Conservation (phyloP, 2,329 filamentous ascomycete species). For the Parastagonospora nodorum region DNA sequence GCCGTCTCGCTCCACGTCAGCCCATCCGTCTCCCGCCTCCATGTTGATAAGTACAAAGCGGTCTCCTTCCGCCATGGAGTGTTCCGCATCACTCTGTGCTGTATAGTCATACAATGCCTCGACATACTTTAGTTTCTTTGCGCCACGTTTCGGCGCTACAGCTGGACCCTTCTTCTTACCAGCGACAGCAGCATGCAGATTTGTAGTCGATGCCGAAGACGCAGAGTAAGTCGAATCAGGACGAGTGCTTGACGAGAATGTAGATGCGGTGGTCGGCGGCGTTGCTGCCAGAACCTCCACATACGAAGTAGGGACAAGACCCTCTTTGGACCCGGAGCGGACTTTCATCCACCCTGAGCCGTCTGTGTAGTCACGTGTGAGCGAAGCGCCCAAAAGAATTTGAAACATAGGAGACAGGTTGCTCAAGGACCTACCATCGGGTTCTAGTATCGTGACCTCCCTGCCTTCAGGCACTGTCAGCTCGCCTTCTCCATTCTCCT, state of each 20-base stretch:
- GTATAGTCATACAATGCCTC: constrained; percentile 92
- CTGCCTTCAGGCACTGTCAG: constrained; percentile 78
- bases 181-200: constrained; percentile 42
- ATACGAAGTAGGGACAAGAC: constrained; percentile 86
- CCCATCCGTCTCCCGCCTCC: constrained; percentile 93
- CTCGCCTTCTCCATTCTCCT: constrained; percentile 80
- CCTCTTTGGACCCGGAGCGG: constrained; percentile 73
- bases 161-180: constrained; percentile 87
- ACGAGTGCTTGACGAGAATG: constrained; percentile 42
- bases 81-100: constrained; percentile 83
- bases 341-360: constrained; percentile 92
- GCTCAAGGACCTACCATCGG: constrained; percentile 72
- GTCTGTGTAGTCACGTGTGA: constrained; percentile 59
- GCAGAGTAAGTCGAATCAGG: constrained; percentile 70
- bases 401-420: constrained; percentile 19
- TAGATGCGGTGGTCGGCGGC: constrained; percentile 45
- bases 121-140: constrained; percentile 92
- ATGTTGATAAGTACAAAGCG: constrained; percentile 86
- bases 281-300: constrained; percentile 64
- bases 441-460: constrained; percentile 77
- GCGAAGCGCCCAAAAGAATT: constrained; percentile 18
- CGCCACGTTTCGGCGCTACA: constrained; percentile 86
- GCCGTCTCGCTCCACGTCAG: constrained; percentile 91
- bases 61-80: constrained; percentile 89
- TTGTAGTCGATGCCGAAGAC: constrained; percentile 74